Percentiles rank a stretch among this genome's conserved stretches.
Evolutionary conservation across 805 yeast genomes (phyloP).

Genomic region (Lachancea fermentati): DNA sequence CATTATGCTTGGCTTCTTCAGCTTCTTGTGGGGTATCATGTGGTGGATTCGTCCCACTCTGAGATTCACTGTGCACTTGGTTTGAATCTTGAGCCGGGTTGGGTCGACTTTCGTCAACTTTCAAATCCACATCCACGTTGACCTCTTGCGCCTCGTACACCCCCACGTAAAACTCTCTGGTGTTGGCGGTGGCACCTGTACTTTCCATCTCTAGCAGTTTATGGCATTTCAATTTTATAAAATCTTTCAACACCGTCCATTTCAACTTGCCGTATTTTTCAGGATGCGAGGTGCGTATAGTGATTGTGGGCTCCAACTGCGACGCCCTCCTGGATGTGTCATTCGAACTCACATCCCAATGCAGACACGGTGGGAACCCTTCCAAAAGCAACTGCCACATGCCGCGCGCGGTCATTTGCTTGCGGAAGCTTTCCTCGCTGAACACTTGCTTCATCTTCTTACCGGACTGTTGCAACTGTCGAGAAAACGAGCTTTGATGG

Average conservation of each 20-base stretch:
- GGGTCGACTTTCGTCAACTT: background rate
- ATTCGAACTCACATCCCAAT: conserved; percentile 16
- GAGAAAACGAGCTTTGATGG: conserved; percentile 2
- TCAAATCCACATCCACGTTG: conserved; percentile 2
- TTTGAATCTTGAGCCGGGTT: too few species aligned
- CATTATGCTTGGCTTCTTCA: too few species aligned
- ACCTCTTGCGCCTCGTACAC: conserved; percentile 29
- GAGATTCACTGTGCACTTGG: too few species aligned
- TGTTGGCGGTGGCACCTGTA: conserved; percentile 16
- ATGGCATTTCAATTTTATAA: conserved; percentile 31
- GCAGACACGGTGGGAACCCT: conserved; percentile 32
- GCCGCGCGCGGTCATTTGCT: conserved; percentile 32
- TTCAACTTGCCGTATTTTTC: conserved; percentile 28
- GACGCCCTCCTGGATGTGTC: conserved; percentile 4
- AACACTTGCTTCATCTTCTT: conserved; percentile 28
- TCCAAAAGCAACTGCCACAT: conserved; percentile 30
- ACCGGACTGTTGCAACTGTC: conserved; percentile 9
- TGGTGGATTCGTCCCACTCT: too few species aligned
- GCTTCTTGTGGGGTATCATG: too few species aligned
- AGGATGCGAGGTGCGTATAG: conserved; percentile 19
- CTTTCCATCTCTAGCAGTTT: conserved; percentile 16
- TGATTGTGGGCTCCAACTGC: conserved; percentile 1
- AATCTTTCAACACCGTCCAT: conserved; percentile 38
- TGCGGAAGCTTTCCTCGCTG: conserved; percentile 30
- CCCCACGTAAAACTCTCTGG: conserved; percentile 34